Evolutionary conservation across 164 flowering plant genomes (phyloP), one percentile per base, ranked within the genome.

Genomic region (Echeveria elegans): DNA sequence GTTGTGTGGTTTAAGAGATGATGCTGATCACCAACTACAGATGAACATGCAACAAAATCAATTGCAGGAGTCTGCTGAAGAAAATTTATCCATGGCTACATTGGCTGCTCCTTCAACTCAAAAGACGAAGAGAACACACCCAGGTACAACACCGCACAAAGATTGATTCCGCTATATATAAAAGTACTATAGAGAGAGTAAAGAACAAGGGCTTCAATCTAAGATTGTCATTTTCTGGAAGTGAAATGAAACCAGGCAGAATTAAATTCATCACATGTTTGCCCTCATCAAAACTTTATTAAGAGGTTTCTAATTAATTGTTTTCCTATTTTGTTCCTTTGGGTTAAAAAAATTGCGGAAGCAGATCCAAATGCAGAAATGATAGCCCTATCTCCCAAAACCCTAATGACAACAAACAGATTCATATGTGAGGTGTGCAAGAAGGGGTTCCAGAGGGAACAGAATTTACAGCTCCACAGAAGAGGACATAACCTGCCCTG

Each of bases 401-500:
- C 85, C 65, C 82, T 86, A 75, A 78, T 82, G 85, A 86, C 90
- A 65, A 86, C 87, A 71, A 86, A 82, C 77, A 79, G 87, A 66
- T 86, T 83, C 74, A 74, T 83, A 53, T 86, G 90, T 72, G 90
- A 86, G 77, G 87, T 86, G 19, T 86, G 90, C 79, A 81, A 82
- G 82, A 86, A 83, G 75, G 89, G 89, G 64, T 85, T 85, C 65
- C 89, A 85, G 72, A 86, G 90, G 66, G 90, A 86, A 73, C 90
- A 86, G 70, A 86, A 86, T 69, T 76, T 86, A 52, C 90, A 86
- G 70, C 86, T 86, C 23, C 90, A 86, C 80, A 82, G 87, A 78
- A 84, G 90, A 81, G 90, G 90, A 73, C 90, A 86, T 64, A 86
- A 81, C 71, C 79, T 86, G 26, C 90, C 90, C 47, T 86, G 90